Percentiles rank a stretch among this genome's conserved stretches.
These are phyloP conservation scores for Acer negundo DNA, from an alignment of 345 rosid genomes.

Conservation along the genomic window DNA sequence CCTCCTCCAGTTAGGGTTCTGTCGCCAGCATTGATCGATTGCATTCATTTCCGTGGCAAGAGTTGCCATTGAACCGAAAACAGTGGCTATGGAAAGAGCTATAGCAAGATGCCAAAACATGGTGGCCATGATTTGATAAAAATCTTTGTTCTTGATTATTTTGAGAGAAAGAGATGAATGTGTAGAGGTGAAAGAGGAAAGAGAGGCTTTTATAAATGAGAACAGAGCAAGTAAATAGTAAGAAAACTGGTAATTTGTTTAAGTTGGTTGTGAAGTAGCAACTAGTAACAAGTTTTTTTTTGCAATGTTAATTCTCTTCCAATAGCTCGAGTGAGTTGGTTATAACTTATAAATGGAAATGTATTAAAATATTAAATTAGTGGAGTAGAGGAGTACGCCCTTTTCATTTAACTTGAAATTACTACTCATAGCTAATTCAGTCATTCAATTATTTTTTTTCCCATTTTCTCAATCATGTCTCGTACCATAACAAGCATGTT, in stretches of 20 bases:
- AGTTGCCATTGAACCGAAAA: constrained; percentile 3
- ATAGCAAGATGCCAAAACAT: constrained; percentile 14
- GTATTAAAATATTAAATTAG: no score
- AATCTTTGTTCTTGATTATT: not conserved
- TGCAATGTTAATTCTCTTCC: not conserved
- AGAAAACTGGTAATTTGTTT: not conserved
- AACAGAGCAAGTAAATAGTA: not conserved
- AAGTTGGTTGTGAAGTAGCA: not conserved
- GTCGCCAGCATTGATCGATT: constrained; percentile 77
- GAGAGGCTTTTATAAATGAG: not conserved
- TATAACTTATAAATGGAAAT: no score
- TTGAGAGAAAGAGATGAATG: not conserved
- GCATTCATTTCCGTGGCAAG: constrained; percentile 43
- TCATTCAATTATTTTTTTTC: no score
- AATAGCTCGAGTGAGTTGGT: not conserved
- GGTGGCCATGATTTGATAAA: constrained; percentile 6
- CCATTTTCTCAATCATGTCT: no score
- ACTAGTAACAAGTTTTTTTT: not conserved
- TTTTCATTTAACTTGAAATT: not conserved
- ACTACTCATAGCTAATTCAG: not conserved
- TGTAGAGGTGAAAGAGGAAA: not conserved
- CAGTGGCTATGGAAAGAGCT: constrained; percentile 22
- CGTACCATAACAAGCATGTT: no score
- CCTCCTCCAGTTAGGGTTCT: constrained; percentile 50
- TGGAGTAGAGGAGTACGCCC: no score